These are phyloP conservation scores for Zelopaecilomyces penicillatus DNA, from an alignment of 2,329 filamentous ascomycete genomes.

Conservation along the genomic window DNA sequence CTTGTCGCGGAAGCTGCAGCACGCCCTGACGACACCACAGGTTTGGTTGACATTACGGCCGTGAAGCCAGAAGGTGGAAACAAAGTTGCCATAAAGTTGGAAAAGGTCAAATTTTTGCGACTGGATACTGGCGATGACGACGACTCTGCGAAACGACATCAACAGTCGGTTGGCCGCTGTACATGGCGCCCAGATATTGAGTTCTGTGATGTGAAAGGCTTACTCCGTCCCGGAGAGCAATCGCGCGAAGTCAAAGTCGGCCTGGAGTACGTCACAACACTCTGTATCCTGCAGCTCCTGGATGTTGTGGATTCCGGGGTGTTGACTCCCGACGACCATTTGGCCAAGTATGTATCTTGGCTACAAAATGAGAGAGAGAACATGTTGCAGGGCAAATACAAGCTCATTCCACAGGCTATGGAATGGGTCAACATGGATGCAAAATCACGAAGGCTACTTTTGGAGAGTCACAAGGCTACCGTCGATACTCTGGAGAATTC, in stretches of 20 bases:
- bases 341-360: background rate
- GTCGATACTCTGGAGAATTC: background rate
- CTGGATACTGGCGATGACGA: background rate
- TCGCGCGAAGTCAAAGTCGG: background rate
- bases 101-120: background rate
- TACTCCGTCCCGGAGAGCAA: background rate
- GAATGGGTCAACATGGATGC: background rate
- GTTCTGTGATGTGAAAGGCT: background rate
- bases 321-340: background rate
- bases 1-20: too few relatives aligned
- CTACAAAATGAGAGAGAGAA: background rate
- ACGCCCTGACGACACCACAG: background rate
- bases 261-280: background rate
- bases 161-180: background rate
- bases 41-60: background rate
- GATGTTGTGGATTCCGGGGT: background rate
- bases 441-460: background rate
- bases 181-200: background rate
- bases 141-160: background rate
- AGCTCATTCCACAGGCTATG: background rate
- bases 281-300: background rate
- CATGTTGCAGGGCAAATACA: background rate
- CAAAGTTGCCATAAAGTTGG: background rate
- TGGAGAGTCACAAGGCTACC: background rate
- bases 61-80: background rate